Evolutionary conservation across 129 eudicot genomes (phyloP).

Genomic region (Artemisia annua): DNA sequence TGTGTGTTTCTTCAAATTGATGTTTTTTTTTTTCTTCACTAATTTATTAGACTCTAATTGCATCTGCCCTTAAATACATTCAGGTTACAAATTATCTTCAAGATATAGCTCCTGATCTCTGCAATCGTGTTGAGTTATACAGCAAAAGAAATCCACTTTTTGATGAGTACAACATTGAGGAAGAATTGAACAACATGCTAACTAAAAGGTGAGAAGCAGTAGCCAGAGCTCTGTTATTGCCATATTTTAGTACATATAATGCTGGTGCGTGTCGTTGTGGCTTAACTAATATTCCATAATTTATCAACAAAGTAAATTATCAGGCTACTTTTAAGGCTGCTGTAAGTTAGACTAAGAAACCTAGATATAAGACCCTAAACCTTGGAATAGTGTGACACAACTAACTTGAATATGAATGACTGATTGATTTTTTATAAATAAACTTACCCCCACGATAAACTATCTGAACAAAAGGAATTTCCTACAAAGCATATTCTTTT

Average conservation of each 20-base stretch:
- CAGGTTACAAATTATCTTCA: slow-evolving; percentile 97
- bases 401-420: no score
- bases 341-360: not conserved
- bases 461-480: no score
- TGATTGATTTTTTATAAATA: not conserved
- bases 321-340: not conserved
- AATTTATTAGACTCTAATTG: slow-evolving; percentile 5
- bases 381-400: not conserved
- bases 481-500: no score
- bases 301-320: not conserved
- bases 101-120: slow-evolving; percentile 88
- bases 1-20: not conserved
- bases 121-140: slow-evolving; percentile 84
- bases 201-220: slow-evolving; percentile 68
- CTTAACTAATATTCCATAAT: not conserved
- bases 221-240: no score
- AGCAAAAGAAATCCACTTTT: slow-evolving; percentile 79
- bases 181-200: slow-evolving; percentile 79
- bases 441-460: no score
- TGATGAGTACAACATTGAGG: slow-evolving; percentile 88
- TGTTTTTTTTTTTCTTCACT: not conserved
- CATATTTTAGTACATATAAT: not conserved
- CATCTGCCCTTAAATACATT: slow-evolving; percentile 16
- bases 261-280: not conserved
- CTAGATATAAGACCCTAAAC: not conserved